These are phyloP conservation scores for Metarhizium humberi DNA, from an alignment of 2,329 filamentous ascomycete species.

Conservation along the genomic window DNA sequence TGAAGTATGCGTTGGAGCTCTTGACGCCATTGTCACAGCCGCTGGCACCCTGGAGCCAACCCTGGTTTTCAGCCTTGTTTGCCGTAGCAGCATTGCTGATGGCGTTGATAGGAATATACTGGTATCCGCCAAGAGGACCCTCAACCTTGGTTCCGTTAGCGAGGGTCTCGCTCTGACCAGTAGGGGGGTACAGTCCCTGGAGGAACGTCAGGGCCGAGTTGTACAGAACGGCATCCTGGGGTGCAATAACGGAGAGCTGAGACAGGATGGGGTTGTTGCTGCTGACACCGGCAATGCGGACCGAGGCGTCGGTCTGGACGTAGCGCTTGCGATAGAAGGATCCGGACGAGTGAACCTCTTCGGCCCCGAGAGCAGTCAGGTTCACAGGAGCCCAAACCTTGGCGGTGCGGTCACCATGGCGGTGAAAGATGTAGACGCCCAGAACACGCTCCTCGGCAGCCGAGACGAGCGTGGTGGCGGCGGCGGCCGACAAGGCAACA, in stretches of 20 bases:
- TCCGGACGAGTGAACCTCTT: conserved; percentile 64
- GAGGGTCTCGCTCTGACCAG: conserved; percentile 51
- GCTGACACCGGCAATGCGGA: conserved; percentile 55
- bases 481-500: conserved; percentile 14
- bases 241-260: conserved; percentile 65
- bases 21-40: conserved; percentile 46
- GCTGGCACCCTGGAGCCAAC: conserved; percentile 50
- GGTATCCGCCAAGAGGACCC: conserved; percentile 69
- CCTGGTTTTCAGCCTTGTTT: conserved; percentile 44
- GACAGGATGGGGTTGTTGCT: conserved; percentile 54
- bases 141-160: conserved; percentile 60
- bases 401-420: conserved; percentile 80
- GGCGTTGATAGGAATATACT: conserved; percentile 67
- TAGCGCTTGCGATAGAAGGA: conserved; percentile 70
- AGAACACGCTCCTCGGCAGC: conserved; percentile 57
- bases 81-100: conserved; percentile 45
- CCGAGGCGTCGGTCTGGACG: conserved; percentile 49
- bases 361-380: conserved; percentile 72
- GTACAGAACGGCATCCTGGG: conserved; percentile 68
- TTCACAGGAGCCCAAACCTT: conserved; percentile 63
- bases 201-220: conserved; percentile 72
- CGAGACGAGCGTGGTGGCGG: conserved; percentile 8
- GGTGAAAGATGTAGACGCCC: conserved; percentile 78
- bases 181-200: conserved; percentile 80
- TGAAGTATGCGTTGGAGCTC: conserved; percentile 46